Conservation (phyloP, 345 rosid genomes). For the Lepidium sativum region DNA sequence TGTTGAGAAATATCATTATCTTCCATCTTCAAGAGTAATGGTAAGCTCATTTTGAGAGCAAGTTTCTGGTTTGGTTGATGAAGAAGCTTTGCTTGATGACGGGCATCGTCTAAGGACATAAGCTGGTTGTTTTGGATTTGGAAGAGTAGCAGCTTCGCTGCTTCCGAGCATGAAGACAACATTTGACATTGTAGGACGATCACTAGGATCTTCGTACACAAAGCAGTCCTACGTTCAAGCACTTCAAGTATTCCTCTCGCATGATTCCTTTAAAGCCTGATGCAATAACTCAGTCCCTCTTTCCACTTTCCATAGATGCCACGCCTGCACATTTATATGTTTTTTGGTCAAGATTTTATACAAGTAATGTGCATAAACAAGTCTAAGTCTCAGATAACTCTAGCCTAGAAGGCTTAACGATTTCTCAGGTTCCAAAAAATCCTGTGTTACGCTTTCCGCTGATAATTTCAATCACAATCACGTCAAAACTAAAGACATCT, state of each 20-base stretch:
- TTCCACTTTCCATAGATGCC: conserved; percentile 44
- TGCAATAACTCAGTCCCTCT: conserved; percentile 35
- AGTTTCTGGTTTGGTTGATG: conserved; percentile 41
- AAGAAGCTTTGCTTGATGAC: conserved; percentile 42
- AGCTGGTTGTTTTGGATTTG: conserved; percentile 45
- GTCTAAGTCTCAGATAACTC: conserved; percentile 21
- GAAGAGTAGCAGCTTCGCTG: conserved; percentile 32
- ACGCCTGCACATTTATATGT: conserved; percentile 32
- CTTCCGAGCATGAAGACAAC: conserved; percentile 45
- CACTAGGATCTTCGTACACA: conserved; percentile 53
- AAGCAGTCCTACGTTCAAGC: conserved; percentile 43
- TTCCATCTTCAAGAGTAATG: conserved; percentile 42
- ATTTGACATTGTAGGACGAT: conserved; percentile 49
- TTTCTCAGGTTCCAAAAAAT: conserved; percentile 24
- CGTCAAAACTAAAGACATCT: conserved; percentile 60
- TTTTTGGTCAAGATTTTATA: background rate
- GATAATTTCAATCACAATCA: conserved; percentile 44
- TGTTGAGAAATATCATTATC: conserved; percentile 10
- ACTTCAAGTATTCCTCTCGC: conserved; percentile 30
- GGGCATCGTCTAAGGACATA: conserved; percentile 30
- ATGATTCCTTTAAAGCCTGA: conserved; percentile 19
- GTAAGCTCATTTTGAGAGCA: conserved; percentile 38
- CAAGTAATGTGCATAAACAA: background rate
- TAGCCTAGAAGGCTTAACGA: conserved; percentile 41
- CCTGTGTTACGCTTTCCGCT: conserved; percentile 44